Evolutionary conservation across 352 stramenopile species (phyloP).

Genomic region (Phytophthora agathidicida): DNA sequence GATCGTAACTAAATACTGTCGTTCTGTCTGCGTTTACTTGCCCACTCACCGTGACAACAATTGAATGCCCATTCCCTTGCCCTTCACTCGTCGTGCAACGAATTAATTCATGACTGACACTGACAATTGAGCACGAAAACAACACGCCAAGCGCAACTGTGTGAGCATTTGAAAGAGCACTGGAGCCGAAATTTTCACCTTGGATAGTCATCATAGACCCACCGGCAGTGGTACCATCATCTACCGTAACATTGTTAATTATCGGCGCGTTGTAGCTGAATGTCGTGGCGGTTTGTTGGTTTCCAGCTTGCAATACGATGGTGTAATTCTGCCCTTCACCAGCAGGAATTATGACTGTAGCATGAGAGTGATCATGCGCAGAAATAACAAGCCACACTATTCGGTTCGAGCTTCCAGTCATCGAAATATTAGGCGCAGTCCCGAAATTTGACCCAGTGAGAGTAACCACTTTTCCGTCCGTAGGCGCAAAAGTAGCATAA

Average conservation of each 20-base stretch:
- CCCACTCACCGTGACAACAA: constrained; percentile 47
- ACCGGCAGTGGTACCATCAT: constrained; percentile 43
- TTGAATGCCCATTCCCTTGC: constrained; percentile 40
- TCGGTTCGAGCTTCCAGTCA: constrained; percentile 2
- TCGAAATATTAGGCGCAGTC: constrained; percentile 33
- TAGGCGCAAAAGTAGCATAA: constrained; percentile 38
- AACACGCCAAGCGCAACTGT: constrained; percentile 31
- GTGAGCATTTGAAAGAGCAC: constrained; percentile 42
- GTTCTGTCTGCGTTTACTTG: constrained; percentile 32
- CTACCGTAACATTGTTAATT: constrained; percentile 40
- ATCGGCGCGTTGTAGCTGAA: constrained; percentile 64
- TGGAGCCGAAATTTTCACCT: constrained; percentile 58
- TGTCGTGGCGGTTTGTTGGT: constrained; percentile 38
- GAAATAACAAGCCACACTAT: constrained; percentile 26
- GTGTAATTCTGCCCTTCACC: constrained; percentile 51
- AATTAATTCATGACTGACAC: constrained; percentile 41
- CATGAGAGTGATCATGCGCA: constrained; percentile 34
- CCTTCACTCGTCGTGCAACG: constrained; percentile 46
- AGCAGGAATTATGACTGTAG: constrained; percentile 51
- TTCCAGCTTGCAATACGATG: constrained; percentile 45
- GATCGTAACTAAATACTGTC: constrained; percentile 47
- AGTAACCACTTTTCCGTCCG: constrained; percentile 45
- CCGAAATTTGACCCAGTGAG: constrained; percentile 56
- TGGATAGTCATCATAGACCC: constrained; percentile 52
- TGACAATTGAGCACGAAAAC: constrained; percentile 44